Conservation (phyloP, 2,329 filamentous ascomycete species). For the Aspergillus ochraceus region DNA sequence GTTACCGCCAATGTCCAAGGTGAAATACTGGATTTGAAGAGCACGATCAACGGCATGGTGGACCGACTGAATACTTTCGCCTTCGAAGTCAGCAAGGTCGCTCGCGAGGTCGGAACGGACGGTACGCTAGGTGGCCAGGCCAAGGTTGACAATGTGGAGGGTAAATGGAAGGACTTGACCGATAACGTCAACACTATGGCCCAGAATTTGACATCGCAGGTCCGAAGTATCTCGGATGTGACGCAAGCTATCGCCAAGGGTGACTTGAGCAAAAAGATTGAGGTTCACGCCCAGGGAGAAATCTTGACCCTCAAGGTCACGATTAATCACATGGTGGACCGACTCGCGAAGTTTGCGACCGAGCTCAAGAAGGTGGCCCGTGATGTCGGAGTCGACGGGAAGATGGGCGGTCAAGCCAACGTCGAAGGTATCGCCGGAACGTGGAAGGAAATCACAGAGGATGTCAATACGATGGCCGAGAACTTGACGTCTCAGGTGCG, state of each 20-base stretch:
- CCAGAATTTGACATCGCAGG: constrained; percentile 64
- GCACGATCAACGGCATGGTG: constrained; percentile 75
- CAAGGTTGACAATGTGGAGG: constrained; percentile 64
- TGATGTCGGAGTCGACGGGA: constrained; percentile 95
- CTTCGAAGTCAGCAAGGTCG: constrained; percentile 66
- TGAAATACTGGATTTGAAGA: constrained; percentile 92
- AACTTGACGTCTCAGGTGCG: constrained; percentile 93
- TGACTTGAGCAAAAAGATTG: constrained; percentile 93
- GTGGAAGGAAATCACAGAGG: constrained; percentile 98
- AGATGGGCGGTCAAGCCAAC: constrained; percentile 97
- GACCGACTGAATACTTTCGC: constrained; percentile 64
- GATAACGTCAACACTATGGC: constrained; percentile 70
- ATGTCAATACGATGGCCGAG: constrained; percentile 90
- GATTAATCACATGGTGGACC: constrained; percentile 98
- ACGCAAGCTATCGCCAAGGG: constrained; percentile 94
- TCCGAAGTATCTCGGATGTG: constrained; percentile 88
- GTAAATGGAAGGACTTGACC: constrained; percentile 67
- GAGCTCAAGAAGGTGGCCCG: constrained; percentile 94
- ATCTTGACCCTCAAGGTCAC: constrained; percentile 93
- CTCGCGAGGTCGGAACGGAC: constrained; percentile 64
- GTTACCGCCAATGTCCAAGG: constrained; percentile 91
- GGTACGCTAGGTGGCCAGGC: constrained; percentile 65
- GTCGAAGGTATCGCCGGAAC: constrained; percentile 88
- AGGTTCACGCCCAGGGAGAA: constrained; percentile 92
- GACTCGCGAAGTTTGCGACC: constrained; percentile 91